Evolutionary conservation across 257 asterid species (phyloP).

Genomic region (Cordia subcordata): DNA sequence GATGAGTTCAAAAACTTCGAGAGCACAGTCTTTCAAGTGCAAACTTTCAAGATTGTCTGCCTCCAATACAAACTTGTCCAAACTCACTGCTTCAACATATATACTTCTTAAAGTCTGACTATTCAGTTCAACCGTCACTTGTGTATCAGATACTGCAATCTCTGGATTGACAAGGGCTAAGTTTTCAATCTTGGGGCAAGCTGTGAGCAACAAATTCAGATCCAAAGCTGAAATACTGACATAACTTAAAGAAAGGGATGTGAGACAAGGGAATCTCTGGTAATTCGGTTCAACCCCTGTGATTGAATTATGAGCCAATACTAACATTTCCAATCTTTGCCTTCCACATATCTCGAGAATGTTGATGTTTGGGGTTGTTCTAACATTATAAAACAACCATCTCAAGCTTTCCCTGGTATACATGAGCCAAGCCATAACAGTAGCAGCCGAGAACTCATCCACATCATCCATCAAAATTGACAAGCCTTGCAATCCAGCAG

Average conservation of each 20-base stretch:
- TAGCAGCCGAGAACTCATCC: constrained; percentile 77
- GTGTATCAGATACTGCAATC: constrained; percentile 80
- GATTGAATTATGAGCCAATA: constrained; percentile 72
- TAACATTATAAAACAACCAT: constrained; percentile 67
- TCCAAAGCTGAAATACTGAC: constrained; percentile 82
- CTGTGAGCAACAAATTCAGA: constrained; percentile 65
- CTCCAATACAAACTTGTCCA: constrained; percentile 81
- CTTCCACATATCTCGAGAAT: constrained; percentile 85
- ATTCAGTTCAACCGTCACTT: constrained; percentile 66
- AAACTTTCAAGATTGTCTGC: constrained; percentile 79
- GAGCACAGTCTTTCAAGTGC: constrained; percentile 84
- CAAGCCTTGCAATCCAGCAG: constrained; percentile 61
- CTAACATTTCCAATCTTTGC: constrained; percentile 74
- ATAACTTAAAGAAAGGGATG: constrained; percentile 61
- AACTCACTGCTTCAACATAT: constrained; percentile 78
- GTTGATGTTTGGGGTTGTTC: constrained; percentile 73
- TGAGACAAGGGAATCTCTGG: constrained; percentile 67
- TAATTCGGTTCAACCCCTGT: constrained; percentile 81
- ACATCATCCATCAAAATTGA: constrained; percentile 79
- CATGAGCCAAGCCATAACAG: constrained; percentile 91
- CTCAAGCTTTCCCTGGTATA: constrained; percentile 75
- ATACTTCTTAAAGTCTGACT: constrained; percentile 71
- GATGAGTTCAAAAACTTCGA: constrained; percentile 77
- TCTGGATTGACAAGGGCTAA: constrained; percentile 65
- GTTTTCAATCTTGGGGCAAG: constrained; percentile 62